phyloP scores from a whole-genome alignment of 1,139 yeast genomes.

The Kluyveromyces sp. region DNA sequence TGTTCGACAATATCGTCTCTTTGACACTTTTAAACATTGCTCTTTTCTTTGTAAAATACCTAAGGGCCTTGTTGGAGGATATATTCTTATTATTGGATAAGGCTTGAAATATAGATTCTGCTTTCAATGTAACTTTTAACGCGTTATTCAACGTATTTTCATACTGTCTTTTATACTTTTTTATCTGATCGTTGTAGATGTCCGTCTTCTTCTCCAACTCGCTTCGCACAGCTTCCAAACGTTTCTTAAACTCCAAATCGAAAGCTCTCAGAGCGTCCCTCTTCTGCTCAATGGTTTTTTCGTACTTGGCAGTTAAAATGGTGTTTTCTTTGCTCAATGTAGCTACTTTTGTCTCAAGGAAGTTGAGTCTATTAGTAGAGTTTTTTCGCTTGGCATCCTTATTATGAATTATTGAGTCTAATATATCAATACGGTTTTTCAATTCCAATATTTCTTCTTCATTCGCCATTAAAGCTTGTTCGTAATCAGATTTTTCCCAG shows the following conservation, averaged over 20 bases:
- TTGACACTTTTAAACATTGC: neutral
- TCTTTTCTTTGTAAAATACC: slow-evolving; percentile 1
- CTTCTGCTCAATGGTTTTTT: neutral
- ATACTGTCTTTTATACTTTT: neutral
- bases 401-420: neutral
- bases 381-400: neutral
- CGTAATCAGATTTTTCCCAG: slow-evolving; percentile 2
- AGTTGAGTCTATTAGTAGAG: neutral
- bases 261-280: neutral
- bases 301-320: neutral
- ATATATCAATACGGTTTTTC: neutral
- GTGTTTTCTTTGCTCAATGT: neutral
- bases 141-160: neutral
- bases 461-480: neutral
- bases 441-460: neutral
- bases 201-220: neutral
- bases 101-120: neutral
- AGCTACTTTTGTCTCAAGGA: slow-evolving; percentile 1
- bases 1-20: neutral
- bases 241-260: neutral
- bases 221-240: neutral
- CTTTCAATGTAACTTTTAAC: slow-evolving; percentile 1
- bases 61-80: neutral
- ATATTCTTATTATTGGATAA: neutral
- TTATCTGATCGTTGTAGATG: neutral